Conservation (phyloP, 129 eudicot species). For the Flaveria sonorensis region DNA sequence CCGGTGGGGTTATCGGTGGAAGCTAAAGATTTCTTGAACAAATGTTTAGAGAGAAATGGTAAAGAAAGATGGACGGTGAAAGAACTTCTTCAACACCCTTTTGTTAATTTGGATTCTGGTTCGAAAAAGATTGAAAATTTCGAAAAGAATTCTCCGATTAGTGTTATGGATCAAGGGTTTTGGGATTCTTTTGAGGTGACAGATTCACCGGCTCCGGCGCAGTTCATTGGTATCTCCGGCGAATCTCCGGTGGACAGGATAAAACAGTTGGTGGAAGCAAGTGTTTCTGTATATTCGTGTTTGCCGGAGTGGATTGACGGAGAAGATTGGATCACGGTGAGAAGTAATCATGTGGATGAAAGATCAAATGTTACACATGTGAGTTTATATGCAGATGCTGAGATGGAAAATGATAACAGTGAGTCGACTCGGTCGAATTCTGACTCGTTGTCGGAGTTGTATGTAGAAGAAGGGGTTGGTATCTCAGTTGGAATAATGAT, state of each 20-base stretch:
- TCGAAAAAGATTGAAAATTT: constrained; percentile 22
- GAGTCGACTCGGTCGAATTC: constrained; percentile 24
- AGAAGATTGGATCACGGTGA: constrained; percentile 63
- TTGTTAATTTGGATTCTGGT: constrained; percentile 27
- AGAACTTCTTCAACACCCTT: constrained; percentile 62
- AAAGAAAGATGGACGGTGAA: constrained; percentile 54
- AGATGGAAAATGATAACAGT: constrained; percentile 12
- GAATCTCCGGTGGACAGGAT: constrained; percentile 49
- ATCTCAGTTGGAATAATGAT: constrained; percentile 3
- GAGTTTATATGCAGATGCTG: constrained; percentile 12
- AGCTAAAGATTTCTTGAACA: constrained; percentile 53
- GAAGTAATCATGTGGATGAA: constrained; percentile 40
- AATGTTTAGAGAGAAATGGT: constrained; percentile 50
- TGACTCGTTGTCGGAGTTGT: constrained; percentile 9
- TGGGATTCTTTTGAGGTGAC: constrained; percentile 56
- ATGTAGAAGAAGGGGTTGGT: constrained; percentile 23
- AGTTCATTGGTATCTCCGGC: not conserved
- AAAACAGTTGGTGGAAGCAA: constrained; percentile 37
- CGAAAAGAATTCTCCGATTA: constrained; percentile 53
- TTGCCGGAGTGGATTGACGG: constrained; percentile 50
- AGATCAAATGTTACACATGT: not conserved
- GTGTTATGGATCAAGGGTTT: constrained; percentile 57
- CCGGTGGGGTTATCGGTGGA: constrained; percentile 53
- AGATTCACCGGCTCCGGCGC: constrained; percentile 25
- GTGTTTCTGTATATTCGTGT: not conserved